Conservation (phyloP, 331 rosid genomes). For the Malus hybrid region DNA sequence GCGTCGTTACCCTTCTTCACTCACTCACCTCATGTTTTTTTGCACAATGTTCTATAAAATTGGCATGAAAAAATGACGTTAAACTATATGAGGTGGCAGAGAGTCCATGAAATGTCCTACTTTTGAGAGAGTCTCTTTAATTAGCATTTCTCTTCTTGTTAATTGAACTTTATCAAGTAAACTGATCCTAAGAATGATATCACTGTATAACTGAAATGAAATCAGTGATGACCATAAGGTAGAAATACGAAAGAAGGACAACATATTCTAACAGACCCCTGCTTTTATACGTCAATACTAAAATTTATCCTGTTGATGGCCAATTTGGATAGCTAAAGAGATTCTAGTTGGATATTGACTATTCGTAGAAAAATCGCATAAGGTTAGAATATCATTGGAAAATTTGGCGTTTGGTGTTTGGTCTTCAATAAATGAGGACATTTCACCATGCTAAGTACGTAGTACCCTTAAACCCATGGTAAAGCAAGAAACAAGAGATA, state of each 20-base stretch:
- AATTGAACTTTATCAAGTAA: too few relatives aligned
- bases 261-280: slow-evolving; percentile 17
- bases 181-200: too few relatives aligned
- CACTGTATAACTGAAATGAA: too few relatives aligned
- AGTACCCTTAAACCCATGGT: neutral
- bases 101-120: too few relatives aligned
- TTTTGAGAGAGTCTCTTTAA: too few relatives aligned
- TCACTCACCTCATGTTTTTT: too few relatives aligned
- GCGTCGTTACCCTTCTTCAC: neutral
- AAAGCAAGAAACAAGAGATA: neutral
- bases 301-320: slow-evolving; percentile 43
- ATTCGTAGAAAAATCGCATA: slow-evolving; percentile 36
- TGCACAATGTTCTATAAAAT: too few relatives aligned
- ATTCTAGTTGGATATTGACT: slow-evolving; percentile 54
- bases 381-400: neutral
- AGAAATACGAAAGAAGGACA: neutral
- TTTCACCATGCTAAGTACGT: neutral
- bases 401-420: slow-evolving; percentile 21
- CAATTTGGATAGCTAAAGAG: slow-evolving; percentile 49
- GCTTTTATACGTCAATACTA: slow-evolving; percentile 46
- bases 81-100: too few relatives aligned
- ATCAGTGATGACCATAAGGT: neutral
- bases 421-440: slow-evolving; percentile 14
- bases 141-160: too few relatives aligned
- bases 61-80: too few relatives aligned